Evolutionary conservation across 116 monocot genomes (phyloP).

Genomic region (Iris pallida): DNA sequence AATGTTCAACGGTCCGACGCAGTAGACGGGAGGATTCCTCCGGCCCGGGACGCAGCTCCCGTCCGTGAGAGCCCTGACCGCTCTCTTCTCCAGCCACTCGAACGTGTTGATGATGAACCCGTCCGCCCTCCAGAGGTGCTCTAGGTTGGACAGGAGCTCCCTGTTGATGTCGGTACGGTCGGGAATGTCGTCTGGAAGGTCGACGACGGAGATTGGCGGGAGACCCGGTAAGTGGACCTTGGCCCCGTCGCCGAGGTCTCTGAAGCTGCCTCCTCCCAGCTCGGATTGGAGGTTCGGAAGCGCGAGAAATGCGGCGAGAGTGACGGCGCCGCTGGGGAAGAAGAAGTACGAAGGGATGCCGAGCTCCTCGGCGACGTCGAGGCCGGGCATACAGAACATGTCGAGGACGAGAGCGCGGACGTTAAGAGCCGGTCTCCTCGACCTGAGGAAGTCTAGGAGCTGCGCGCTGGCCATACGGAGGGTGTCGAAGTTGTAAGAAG

Average conservation of each 20-base stretch:
- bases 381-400: conserved; percentile 22
- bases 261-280: neutral
- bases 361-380: conserved; percentile 26
- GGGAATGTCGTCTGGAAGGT: neutral
- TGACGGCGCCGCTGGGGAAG: conserved; percentile 16
- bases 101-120: conserved; percentile 14
- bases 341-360: conserved; percentile 21
- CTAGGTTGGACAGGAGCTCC: neutral
- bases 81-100: conserved; percentile 5
- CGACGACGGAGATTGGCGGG: neutral
- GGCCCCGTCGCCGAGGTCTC: neutral
- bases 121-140: neutral
- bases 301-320: conserved; percentile 18
- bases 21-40: conserved; percentile 9
- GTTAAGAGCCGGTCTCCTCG: neutral
- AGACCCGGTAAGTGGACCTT: conserved; percentile 9
- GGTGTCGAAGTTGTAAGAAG: neutral
- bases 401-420: conserved; percentile 19
- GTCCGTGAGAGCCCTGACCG: neutral
- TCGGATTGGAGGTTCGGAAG: conserved; percentile 6
- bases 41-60: neutral
- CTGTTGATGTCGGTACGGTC: neutral
- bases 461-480: conserved; percentile 16
- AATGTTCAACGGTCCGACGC: conserved; percentile 9
- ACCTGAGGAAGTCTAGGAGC: conserved; percentile 14